Conservation (phyloP, 306 rosid genomes). For the Senna tora region DNA sequence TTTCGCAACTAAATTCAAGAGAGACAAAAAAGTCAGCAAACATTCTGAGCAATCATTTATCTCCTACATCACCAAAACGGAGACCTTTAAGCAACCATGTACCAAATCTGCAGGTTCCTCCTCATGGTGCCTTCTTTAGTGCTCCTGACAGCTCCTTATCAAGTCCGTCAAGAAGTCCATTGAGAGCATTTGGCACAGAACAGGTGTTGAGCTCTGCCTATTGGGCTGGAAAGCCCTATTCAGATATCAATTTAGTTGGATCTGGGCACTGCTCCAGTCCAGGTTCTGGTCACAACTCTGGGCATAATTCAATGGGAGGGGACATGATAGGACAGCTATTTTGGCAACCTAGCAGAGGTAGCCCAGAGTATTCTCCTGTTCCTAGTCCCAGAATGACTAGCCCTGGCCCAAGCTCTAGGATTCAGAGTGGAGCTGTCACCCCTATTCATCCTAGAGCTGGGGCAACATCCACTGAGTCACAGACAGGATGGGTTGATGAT, state of each 20-base stretch:
- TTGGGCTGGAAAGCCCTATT: slow-evolving; percentile 57
- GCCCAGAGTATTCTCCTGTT: slow-evolving; percentile 36
- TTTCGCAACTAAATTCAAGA: slow-evolving; percentile 55
- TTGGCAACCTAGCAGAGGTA: slow-evolving; percentile 34
- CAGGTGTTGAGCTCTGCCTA: slow-evolving; percentile 58
- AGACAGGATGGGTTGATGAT: slow-evolving; percentile 76
- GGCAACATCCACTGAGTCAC: slow-evolving; percentile 70
- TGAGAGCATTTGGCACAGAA: slow-evolving; percentile 61
- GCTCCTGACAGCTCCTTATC: slow-evolving; percentile 63
- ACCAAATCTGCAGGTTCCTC: slow-evolving; percentile 87
- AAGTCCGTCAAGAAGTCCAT: slow-evolving; percentile 78
- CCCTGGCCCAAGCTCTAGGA: slow-evolving; percentile 95
- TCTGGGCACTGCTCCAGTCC: slow-evolving; percentile 99
- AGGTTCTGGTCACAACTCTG: slow-evolving; percentile 97
- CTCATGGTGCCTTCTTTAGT: slow-evolving; percentile 77
- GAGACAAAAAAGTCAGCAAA: slow-evolving; percentile 61
- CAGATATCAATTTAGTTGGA: slow-evolving; percentile 62
- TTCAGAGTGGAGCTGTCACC: slow-evolving; percentile 98
- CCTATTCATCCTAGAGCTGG: slow-evolving; percentile 95
- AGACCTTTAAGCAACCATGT: slow-evolving; percentile 84
- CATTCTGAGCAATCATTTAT: slow-evolving; percentile 54
- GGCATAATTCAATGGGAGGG: slow-evolving; percentile 99
- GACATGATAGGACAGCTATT: slow-evolving; percentile 74
- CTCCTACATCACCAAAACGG: slow-evolving; percentile 73
- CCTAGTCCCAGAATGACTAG: slow-evolving; percentile 38